phyloP scores from a whole-genome alignment of 2,329 filamentous ascomycete species.

The Tympanopsis confertula region DNA sequence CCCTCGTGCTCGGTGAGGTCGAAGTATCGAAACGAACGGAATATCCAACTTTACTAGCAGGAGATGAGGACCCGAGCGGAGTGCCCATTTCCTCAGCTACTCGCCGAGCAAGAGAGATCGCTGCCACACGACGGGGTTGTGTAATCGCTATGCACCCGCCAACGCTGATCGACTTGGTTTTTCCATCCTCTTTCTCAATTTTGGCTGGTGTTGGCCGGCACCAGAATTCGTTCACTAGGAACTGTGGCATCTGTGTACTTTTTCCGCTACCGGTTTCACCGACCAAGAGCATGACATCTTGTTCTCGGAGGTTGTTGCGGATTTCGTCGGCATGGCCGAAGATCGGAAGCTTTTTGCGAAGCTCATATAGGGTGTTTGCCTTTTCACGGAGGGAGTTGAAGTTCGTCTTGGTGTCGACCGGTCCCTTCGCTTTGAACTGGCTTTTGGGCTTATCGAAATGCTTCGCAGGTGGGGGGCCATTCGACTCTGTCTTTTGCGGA shows the following conservation, averaged over 20 bases:
- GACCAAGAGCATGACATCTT: constrained; percentile 76
- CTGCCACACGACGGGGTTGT: constrained; percentile 79
- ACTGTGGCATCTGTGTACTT: constrained; percentile 91
- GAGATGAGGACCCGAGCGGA: constrained; percentile 37
- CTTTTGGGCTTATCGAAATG: not conserved
- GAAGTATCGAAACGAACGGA: constrained; percentile 88
- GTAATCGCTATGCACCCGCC: not conserved
- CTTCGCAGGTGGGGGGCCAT: not conserved
- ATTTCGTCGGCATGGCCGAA: constrained; percentile 69
- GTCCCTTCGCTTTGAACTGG: not conserved
- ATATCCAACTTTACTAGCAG: constrained; percentile 87
- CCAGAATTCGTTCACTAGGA: constrained; percentile 80
- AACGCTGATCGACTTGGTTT: not conserved
- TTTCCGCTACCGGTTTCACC: constrained; percentile 93
- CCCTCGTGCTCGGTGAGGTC: constrained; percentile 71
- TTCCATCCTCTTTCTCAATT: constrained; percentile 7
- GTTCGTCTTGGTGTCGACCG: not conserved
- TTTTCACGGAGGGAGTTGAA: not conserved
- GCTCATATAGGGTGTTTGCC: constrained; percentile 62
- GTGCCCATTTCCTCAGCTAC: constrained; percentile 75
- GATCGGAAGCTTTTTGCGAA: constrained; percentile 73
- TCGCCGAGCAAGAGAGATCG: constrained; percentile 75
- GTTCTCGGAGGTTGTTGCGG: constrained; percentile 76
- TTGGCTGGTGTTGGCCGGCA: constrained; percentile 76
- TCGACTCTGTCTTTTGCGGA: not conserved